A percentile compares a stretch with the other conserved stretches of the same genome.
Evolutionary conservation across 345 rosid genomes (phyloP).

Genomic region (Anastatica hierochuntica): DNA sequence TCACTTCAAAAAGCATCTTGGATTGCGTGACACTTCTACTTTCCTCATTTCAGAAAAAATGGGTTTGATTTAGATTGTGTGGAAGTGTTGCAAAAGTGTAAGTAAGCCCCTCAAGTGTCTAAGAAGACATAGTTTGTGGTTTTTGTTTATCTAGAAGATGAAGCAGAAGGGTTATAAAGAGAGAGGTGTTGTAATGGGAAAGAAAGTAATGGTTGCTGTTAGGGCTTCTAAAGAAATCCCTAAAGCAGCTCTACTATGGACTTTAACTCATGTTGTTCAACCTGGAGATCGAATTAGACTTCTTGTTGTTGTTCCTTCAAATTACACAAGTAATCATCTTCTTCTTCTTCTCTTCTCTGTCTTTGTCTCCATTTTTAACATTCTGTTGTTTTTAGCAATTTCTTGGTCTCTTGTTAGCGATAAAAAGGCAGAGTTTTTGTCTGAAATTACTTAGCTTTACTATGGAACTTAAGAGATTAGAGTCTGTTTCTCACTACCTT

Average conservation of each 20-base stretch:
- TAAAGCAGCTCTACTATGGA: constrained; percentile 72
- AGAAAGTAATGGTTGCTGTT: constrained; percentile 74
- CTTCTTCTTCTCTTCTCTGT: constrained; percentile 1
- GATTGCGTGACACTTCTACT: constrained; percentile 36
- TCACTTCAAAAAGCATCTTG: constrained; percentile 33
- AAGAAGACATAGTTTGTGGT: constrained; percentile 9
- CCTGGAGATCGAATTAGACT: constrained; percentile 81
- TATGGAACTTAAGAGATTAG: no score
- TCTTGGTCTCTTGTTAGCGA: no score
- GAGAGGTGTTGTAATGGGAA: constrained; percentile 46
- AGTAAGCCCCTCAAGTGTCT: background rate
- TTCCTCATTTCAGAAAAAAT: constrained; percentile 18
- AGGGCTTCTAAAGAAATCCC: constrained; percentile 85
- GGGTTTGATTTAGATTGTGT: constrained; percentile 34
- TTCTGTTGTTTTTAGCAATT: no score
- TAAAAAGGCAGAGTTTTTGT: no score
- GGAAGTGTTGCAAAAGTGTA: constrained; percentile 12
- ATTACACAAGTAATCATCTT: constrained; percentile 41
- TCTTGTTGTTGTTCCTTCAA: constrained; percentile 73
- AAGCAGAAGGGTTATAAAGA: constrained; percentile 42
- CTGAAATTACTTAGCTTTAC: no score
- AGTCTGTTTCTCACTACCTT: no score
- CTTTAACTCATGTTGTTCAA: constrained; percentile 87
- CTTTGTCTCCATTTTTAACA: no score
- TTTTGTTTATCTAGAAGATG: constrained; percentile 18